Conservation (phyloP, 352 stramenopile species). For the Globisporangium emineosum region DNA sequence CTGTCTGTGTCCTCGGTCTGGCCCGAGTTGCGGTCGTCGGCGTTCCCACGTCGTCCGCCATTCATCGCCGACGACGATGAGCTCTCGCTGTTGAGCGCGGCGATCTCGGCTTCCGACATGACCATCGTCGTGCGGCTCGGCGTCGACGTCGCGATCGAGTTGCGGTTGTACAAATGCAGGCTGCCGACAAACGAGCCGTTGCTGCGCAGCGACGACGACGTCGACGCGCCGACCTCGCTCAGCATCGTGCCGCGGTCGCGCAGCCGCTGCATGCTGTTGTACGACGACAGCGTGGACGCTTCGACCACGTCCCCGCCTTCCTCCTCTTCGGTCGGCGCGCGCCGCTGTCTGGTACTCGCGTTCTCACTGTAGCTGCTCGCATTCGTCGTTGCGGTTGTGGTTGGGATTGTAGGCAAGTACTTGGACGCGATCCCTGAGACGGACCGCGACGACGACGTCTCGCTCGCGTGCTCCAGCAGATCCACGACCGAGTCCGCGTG, state of each 20-base stretch:
- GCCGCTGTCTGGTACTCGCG: conserved; percentile 3
- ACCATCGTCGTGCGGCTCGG: conserved; percentile 18
- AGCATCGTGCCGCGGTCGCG: conserved; percentile 35
- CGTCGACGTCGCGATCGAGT: conserved; percentile 20
- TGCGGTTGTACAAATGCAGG: conserved; percentile 20
- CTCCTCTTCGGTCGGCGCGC: conserved; percentile 10
- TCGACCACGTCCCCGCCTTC: conserved; percentile 22
- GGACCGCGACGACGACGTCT: conserved; percentile 21
- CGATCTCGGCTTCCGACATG: conserved; percentile 17
- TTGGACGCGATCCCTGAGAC: conserved; percentile 6
- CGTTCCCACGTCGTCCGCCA: neutral
- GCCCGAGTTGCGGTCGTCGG: conserved; percentile 12
- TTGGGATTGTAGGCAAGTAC: conserved; percentile 5
- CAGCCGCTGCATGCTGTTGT: conserved; percentile 22
- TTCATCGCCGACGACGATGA: neutral
- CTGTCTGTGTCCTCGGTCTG: conserved; percentile 29
- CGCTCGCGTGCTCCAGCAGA: conserved; percentile 33
- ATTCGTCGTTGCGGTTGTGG: neutral
- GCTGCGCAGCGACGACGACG: conserved; percentile 5
- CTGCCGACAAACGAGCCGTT: conserved; percentile 21
- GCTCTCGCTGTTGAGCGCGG: conserved; percentile 7
- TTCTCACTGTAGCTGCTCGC: neutral
- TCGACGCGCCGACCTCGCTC: conserved; percentile 13
- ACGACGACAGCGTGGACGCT: conserved; percentile 13
- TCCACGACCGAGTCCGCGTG: conserved; percentile 17